Conservation (phyloP, 1,284 basidiomycete genomes). For the Cerioporus squamosus region DNA sequence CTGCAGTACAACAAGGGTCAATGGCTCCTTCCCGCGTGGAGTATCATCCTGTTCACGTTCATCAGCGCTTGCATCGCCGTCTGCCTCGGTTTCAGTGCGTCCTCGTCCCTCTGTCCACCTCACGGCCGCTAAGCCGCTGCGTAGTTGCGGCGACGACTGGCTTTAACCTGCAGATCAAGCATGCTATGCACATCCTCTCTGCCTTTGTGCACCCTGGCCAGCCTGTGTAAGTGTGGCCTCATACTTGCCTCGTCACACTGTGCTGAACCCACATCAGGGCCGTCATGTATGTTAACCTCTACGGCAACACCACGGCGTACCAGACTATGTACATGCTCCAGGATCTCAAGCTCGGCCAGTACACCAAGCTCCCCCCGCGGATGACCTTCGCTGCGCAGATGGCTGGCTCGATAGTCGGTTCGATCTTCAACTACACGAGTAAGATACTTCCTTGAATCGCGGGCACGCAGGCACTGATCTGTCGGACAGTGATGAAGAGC, state of each 20-base stretch:
- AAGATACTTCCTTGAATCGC: slow-evolving; percentile 10
- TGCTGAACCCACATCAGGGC: slow-evolving; percentile 31
- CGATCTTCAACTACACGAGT: slow-evolving; percentile 59
- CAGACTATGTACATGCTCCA: slow-evolving; percentile 61
- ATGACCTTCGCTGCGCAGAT: slow-evolving; percentile 54
- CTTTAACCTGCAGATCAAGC: slow-evolving; percentile 50
- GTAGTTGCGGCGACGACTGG: slow-evolving; percentile 60
- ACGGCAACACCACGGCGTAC: slow-evolving; percentile 63
- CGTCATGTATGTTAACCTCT: slow-evolving; percentile 58
- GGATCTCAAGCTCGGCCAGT: slow-evolving; percentile 64
- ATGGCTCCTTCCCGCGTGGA: slow-evolving; percentile 59
- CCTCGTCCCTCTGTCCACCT: background rate
- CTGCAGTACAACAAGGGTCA: slow-evolving; percentile 45
- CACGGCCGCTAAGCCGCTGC: background rate
- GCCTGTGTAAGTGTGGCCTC: slow-evolving; percentile 46
- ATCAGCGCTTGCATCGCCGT: slow-evolving; percentile 51
- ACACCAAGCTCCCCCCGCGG: slow-evolving; percentile 54
- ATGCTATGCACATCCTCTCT: slow-evolving; percentile 62
- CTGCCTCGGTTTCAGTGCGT: slow-evolving; percentile 52
- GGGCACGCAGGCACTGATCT: background rate
- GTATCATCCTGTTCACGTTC: slow-evolving; percentile 52
- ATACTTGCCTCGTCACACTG: background rate
- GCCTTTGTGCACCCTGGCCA: slow-evolving; percentile 65
- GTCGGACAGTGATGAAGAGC: slow-evolving; percentile 48
- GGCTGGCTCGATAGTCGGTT: slow-evolving; percentile 46